Percentiles rank a stretch among this genome's conserved stretches.
Evolutionary conservation across 1,139 yeast genomes (phyloP).

Genomic region (Suhomyces wounanorum): DNA sequence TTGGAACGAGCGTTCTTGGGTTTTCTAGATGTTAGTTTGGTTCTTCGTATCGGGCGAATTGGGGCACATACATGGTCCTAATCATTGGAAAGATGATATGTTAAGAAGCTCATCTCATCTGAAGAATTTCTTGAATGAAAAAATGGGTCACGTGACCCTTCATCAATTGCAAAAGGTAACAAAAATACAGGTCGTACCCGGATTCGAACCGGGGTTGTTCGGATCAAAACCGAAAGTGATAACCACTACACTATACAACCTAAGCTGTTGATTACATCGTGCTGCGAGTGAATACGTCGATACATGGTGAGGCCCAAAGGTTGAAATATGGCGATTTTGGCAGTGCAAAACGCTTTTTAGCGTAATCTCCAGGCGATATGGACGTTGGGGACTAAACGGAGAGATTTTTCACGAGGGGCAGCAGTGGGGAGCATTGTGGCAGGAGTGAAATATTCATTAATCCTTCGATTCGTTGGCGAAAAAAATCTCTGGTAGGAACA

Average conservation of each 20-base stretch:
- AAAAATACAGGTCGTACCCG: constrained; percentile 74
- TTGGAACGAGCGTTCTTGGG: constrained; percentile 97
- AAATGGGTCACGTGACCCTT: constrained; percentile 8
- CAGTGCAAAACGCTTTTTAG: too few species aligned
- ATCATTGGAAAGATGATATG: constrained; percentile 44
- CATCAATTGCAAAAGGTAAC: background rate
- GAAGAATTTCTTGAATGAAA: constrained; percentile 2
- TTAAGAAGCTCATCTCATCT: constrained; percentile 8
- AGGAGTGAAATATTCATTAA: background rate
- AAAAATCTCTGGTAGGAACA: too few species aligned
- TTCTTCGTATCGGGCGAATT: too few species aligned
- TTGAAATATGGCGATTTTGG: too few species aligned
- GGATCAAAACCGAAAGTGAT: constrained; percentile 46
- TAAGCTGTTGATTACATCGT: background rate
- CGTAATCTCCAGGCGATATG: too few species aligned
- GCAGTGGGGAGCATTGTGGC: background rate
- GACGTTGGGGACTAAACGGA: background rate
- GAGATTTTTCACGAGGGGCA: background rate
- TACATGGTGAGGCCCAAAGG: too few species aligned
- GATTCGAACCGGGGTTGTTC: constrained; percentile 91
- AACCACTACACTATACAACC: constrained; percentile 56
- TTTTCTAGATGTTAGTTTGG: constrained; percentile 27
- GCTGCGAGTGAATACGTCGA: background rate
- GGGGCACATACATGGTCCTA: constrained; percentile 52
- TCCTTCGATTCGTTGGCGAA: too few species aligned